These are phyloP conservation scores for Tricholomella constricta DNA, from an alignment of 768 basidiomycete genomes.

Conservation along the genomic window DNA sequence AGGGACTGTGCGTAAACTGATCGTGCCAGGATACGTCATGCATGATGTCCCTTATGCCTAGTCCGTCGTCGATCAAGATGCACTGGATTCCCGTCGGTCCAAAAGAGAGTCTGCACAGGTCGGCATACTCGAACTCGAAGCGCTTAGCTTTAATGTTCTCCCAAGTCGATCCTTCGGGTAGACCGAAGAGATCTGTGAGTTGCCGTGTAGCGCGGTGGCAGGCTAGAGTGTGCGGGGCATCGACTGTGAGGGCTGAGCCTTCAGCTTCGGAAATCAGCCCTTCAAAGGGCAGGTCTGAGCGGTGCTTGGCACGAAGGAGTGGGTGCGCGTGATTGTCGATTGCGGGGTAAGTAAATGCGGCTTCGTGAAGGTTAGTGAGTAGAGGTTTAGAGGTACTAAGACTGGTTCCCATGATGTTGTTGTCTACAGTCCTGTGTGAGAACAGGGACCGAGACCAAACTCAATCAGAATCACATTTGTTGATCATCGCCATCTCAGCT, in stretches of 20 bases:
- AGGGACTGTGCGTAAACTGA: constrained; percentile 50
- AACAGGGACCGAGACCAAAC: too few relatives aligned
- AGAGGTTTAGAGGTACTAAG: too few relatives aligned
- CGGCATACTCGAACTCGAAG: constrained; percentile 46
- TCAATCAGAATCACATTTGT: too few relatives aligned
- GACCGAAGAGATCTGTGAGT: constrained; percentile 50
- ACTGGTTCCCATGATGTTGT: too few relatives aligned
- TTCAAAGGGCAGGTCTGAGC: constrained; percentile 56
- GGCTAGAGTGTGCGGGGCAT: constrained; percentile 59
- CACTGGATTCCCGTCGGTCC: constrained; percentile 60
- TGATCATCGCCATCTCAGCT: too few relatives aligned
- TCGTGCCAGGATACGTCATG: constrained; percentile 66
- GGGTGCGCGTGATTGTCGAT: constrained; percentile 86
- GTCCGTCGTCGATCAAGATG: constrained; percentile 74
- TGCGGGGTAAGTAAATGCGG: constrained; percentile 45
- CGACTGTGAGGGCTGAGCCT: constrained; percentile 49
- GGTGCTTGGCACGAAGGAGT: constrained; percentile 50
- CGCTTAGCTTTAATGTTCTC: constrained; percentile 56
- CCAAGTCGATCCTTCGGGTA: constrained; percentile 51
- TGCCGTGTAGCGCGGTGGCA: constrained; percentile 58
- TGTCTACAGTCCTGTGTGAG: too few relatives aligned
- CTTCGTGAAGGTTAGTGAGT: constrained; percentile 3
- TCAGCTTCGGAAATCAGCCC: constrained; percentile 66
- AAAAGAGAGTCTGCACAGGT: constrained; percentile 61
- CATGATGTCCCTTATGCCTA: constrained; percentile 48